Conservation (phyloP, 2,329 filamentous ascomycete genomes). For the Botrytis tulipae region DNA sequence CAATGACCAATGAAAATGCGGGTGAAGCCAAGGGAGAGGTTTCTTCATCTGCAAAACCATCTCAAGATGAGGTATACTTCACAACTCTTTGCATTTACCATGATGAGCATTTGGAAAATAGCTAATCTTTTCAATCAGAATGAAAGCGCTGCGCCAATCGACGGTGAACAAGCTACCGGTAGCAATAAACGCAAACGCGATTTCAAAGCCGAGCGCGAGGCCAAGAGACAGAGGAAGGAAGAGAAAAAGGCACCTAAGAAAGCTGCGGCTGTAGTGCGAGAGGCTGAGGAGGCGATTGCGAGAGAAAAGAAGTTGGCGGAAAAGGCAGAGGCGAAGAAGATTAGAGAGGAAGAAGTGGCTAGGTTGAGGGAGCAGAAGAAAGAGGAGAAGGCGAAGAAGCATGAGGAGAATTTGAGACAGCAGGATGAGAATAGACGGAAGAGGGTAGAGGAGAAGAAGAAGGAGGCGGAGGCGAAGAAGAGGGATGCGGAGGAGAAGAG, state of each 20-base stretch:
- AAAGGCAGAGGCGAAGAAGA: not conserved
- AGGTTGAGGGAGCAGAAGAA: not conserved
- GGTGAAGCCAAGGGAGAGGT: not conserved
- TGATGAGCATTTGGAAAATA: not conserved
- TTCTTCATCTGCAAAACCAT: not conserved
- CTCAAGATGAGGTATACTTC: constrained; percentile 5
- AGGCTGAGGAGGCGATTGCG: not conserved
- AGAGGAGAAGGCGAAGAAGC: not conserved
- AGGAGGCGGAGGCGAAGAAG: not conserved
- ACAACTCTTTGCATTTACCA: not conserved
- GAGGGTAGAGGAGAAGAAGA: constrained; percentile 2
- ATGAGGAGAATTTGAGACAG: not conserved
- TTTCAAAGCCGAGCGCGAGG: constrained; percentile 15
- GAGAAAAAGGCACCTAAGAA: not conserved
- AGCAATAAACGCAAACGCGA: constrained; percentile 17
- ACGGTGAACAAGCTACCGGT: not conserved
- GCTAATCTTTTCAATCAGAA: constrained; percentile 8
- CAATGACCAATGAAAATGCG: not conserved
- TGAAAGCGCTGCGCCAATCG: not conserved
- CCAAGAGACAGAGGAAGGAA: constrained; percentile 12
- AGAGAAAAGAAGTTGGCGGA: not conserved
- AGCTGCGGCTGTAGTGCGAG: not conserved
- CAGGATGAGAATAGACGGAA: constrained; percentile 8
- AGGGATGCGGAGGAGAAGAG: not conserved
- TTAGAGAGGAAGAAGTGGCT: not conserved